Evolutionary conservation across 257 asterid species (phyloP).

Genomic region (Nicotiana noctiflora): DNA sequence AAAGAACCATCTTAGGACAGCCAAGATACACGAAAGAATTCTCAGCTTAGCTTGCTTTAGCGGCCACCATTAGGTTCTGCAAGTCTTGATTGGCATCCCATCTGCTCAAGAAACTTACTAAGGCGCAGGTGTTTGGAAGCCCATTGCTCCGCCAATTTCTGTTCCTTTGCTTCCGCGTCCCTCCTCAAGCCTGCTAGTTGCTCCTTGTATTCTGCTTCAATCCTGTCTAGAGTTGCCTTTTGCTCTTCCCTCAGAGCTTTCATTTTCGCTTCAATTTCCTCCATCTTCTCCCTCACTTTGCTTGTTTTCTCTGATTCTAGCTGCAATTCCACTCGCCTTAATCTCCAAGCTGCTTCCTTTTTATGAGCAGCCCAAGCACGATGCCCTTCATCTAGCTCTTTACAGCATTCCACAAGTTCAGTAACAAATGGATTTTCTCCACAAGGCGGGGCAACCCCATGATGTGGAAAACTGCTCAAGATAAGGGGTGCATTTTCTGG

Average conservation of each 20-base stretch:
- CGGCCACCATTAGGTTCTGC: slow-evolving; percentile 30
- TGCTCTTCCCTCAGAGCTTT: slow-evolving; percentile 74
- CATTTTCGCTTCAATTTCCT: slow-evolving; percentile 72
- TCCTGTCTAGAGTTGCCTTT: slow-evolving; percentile 48
- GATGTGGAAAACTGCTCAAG: slow-evolving; percentile 22
- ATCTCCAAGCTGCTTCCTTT: slow-evolving; percentile 81
- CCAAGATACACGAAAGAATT: background rate
- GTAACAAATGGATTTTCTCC: slow-evolving; percentile 34
- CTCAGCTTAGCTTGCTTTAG: background rate
- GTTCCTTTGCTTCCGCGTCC: slow-evolving; percentile 87
- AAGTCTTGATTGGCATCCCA: slow-evolving; percentile 42
- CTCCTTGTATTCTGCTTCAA: slow-evolving; percentile 72
- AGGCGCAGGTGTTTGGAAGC: slow-evolving; percentile 63
- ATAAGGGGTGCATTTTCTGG: slow-evolving; percentile 7
- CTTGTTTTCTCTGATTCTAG: slow-evolving; percentile 80
- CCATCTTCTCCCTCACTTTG: slow-evolving; percentile 67
- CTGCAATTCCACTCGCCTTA: slow-evolving; percentile 74
- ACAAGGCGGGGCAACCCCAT: slow-evolving; percentile 21
- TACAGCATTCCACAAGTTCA: slow-evolving; percentile 70
- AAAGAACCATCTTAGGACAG: background rate
- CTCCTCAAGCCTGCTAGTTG: slow-evolving; percentile 72
- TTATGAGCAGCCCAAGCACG: slow-evolving; percentile 66
- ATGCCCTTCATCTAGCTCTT: slow-evolving; percentile 75
- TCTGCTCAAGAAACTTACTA: slow-evolving; percentile 61
- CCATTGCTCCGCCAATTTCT: slow-evolving; percentile 90